phyloP scores from a whole-genome alignment of 257 asterid species.

The Ehretia macrophylla region DNA sequence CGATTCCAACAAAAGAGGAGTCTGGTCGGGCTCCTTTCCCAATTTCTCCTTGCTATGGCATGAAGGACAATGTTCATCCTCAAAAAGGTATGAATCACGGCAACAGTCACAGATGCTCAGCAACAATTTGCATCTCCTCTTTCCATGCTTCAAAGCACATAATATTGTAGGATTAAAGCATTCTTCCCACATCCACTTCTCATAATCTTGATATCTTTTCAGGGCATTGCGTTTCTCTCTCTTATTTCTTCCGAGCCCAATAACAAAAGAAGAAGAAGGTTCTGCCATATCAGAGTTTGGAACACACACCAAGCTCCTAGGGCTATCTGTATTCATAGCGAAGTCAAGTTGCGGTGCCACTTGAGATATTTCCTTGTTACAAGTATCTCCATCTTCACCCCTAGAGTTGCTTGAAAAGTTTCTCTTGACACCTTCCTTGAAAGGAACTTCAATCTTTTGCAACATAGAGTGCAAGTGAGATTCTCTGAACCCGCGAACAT shows the following conservation, averaged over 20 bases:
- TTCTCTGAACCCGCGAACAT: slow-evolving; percentile 83
- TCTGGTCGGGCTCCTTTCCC: slow-evolving; percentile 22
- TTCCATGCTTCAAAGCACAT: slow-evolving; percentile 43
- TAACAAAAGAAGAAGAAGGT: slow-evolving; percentile 26
- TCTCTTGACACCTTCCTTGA: slow-evolving; percentile 44
- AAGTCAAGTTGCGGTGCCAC: slow-evolving; percentile 20
- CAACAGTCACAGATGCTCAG: slow-evolving; percentile 56
- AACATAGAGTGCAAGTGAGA: slow-evolving; percentile 71
- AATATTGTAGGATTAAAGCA: slow-evolving; percentile 38
- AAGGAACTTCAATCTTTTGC: slow-evolving; percentile 60
- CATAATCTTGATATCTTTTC: slow-evolving; percentile 45
- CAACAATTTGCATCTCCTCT: slow-evolving; percentile 37
- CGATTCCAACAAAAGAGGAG: slow-evolving; percentile 20
- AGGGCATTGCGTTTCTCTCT: slow-evolving; percentile 29
- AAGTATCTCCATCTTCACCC: slow-evolving; percentile 15
- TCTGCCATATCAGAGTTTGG: slow-evolving; percentile 18
- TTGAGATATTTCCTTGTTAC: slow-evolving; percentile 27
- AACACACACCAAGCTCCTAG: slow-evolving; percentile 15
- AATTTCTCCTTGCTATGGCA: slow-evolving; percentile 40
- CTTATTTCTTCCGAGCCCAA: slow-evolving; percentile 28
- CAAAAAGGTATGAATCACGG: slow-evolving; percentile 37
- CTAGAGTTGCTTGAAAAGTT: slow-evolving; percentile 19
- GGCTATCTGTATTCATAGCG: slow-evolving; percentile 17
- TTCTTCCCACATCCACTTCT: slow-evolving; percentile 77
- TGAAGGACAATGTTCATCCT: slow-evolving; percentile 48